A percentile compares a stretch with the other conserved stretches of the same genome.
Evolutionary conservation across 2,329 filamentous ascomycete species (phyloP).

Genomic region (Pseudogymnoascus sp.): DNA sequence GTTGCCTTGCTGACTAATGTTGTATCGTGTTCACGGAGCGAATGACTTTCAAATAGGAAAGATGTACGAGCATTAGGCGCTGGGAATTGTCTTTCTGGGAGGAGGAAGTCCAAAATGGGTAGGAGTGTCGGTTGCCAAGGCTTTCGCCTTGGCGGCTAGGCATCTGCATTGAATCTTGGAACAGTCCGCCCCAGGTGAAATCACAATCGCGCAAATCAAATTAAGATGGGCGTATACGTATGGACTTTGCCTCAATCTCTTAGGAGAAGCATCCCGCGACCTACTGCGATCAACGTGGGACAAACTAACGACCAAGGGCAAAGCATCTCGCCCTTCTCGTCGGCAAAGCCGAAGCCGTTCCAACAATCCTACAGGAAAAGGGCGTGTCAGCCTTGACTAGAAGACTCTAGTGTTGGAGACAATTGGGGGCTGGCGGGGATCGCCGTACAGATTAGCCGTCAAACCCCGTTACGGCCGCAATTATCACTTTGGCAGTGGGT

Average conservation of each 20-base stretch:
- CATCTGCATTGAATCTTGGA: too few species aligned
- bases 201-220: too few species aligned
- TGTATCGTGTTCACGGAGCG: not conserved
- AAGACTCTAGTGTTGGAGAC: not conserved
- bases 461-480: not conserved
- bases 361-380: not conserved
- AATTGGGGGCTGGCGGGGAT: not conserved
- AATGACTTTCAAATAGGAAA: not conserved
- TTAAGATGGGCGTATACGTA: too few species aligned
- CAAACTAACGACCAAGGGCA: not conserved
- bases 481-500: not conserved
- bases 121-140: not conserved
- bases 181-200: too few species aligned
- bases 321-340: not conserved
- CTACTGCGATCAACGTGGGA: not conserved
- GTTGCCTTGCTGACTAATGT: not conserved
- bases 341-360: not conserved
- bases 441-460: not conserved
- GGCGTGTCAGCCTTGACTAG: not conserved
- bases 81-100: not conserved
- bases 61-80: not conserved
- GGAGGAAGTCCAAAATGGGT: not conserved
- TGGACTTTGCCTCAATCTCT: too few species aligned
- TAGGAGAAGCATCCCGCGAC: too few species aligned
- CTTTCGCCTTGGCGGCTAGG: not conserved